These are phyloP conservation scores for Cladosporium sp. DNA, from an alignment of 2,329 filamentous ascomycete species.

Conservation along the genomic window DNA sequence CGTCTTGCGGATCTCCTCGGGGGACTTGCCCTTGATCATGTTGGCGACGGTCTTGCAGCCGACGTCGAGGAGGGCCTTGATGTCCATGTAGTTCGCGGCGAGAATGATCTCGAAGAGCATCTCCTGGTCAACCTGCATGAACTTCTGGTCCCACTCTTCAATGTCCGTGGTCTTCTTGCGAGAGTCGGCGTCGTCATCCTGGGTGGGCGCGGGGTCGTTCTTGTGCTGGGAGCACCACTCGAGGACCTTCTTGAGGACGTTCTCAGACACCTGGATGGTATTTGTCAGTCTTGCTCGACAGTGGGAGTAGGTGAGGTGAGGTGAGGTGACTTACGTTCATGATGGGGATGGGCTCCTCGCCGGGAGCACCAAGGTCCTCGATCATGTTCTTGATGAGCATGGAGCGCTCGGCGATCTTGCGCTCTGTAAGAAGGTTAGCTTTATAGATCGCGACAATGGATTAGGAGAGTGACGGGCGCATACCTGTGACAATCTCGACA, in stretches of 20 bases:
- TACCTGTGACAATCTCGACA: constrained; percentile 41
- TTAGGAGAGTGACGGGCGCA: constrained; percentile 13
- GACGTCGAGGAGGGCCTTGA: constrained; percentile 95
- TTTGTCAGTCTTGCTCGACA: constrained; percentile 25
- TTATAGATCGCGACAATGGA: constrained; percentile 5
- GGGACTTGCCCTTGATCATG: constrained; percentile 99
- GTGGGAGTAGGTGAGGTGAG: not conserved
- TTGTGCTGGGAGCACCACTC: constrained; percentile 98
- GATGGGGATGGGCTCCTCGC: constrained; percentile 73
- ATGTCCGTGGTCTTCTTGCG: constrained; percentile 99
- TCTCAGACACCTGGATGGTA: constrained; percentile 67
- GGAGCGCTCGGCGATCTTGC: constrained; percentile 81
- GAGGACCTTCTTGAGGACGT: constrained; percentile 90
- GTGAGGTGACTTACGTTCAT: constrained; percentile 56
- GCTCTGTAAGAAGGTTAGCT: constrained; percentile 48
- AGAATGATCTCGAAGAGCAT: constrained; percentile 99
- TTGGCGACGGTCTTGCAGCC: constrained; percentile 99
- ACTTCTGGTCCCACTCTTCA: constrained; percentile 99
- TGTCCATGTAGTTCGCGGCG: constrained; percentile 96
- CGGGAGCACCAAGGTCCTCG: constrained; percentile 73
- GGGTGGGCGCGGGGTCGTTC: constrained; percentile 73
- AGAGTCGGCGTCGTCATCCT: constrained; percentile 86
- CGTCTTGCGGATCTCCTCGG: constrained; percentile 98
- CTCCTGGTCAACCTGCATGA: constrained; percentile 99
- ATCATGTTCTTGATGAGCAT: constrained; percentile 98